These are phyloP conservation scores for Alectoria sarmentosa DNA, from an alignment of 495 filamentous ascomycete genomes.

Conservation along the genomic window DNA sequence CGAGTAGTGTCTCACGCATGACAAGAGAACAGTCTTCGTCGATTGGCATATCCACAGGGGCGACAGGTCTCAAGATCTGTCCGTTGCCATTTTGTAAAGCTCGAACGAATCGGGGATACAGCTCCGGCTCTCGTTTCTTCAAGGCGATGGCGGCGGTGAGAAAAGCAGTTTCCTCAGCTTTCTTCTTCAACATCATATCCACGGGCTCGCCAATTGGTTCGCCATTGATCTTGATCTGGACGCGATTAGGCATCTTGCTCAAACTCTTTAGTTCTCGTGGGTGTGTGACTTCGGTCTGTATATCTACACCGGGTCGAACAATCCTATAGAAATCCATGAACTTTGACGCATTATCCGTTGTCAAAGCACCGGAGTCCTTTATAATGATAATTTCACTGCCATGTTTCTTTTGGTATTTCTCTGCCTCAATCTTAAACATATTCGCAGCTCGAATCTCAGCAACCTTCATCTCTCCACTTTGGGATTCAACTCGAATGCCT, in stretches of 20 bases:
- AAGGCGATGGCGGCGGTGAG: slow-evolving; percentile 38
- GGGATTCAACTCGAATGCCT: slow-evolving; percentile 32
- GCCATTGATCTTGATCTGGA: slow-evolving; percentile 33
- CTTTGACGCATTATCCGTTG: slow-evolving; percentile 33
- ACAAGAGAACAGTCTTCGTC: slow-evolving; percentile 34
- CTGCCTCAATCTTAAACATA: slow-evolving; percentile 39
- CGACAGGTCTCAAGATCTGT: slow-evolving; percentile 33
- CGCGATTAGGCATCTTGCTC: slow-evolving; percentile 15
- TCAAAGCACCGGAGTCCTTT: slow-evolving; percentile 34
- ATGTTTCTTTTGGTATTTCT: slow-evolving; percentile 35
- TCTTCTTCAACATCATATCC: slow-evolving; percentile 33
- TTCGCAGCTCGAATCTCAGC: slow-evolving; percentile 37
- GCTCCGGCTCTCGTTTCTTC: slow-evolving; percentile 31
- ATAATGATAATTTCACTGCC: slow-evolving; percentile 34
- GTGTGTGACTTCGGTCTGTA: slow-evolving; percentile 19
- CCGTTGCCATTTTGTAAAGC: slow-evolving; percentile 36
- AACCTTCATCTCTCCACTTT: slow-evolving; percentile 24
- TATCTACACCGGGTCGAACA: slow-evolving; percentile 29
- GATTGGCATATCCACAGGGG: slow-evolving; percentile 29
- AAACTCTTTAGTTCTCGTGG: slow-evolving; percentile 16
- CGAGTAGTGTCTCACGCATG: slow-evolving; percentile 37
- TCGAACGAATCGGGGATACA: slow-evolving; percentile 35
- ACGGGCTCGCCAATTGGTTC: slow-evolving; percentile 32
- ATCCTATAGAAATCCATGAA: slow-evolving; percentile 41
- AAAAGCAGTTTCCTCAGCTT: slow-evolving; percentile 33